phyloP scores from a whole-genome alignment of 306 rosid genomes.

The Castanea mollissima region DNA sequence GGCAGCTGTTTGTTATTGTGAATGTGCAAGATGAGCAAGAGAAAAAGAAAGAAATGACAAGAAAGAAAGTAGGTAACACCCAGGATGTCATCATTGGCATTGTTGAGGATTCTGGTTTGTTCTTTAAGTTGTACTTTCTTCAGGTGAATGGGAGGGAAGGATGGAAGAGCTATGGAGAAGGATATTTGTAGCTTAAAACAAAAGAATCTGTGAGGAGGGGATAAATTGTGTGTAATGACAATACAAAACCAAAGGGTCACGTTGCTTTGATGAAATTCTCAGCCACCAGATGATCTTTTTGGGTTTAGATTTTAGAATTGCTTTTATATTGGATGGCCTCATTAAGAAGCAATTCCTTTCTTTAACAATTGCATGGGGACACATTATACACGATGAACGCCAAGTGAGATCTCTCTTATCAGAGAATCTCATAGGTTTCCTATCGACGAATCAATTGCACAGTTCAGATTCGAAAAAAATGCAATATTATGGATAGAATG shows the following conservation, averaged over 20 bases:
- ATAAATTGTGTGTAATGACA: slow-evolving; percentile 8
- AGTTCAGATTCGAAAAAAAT: slow-evolving; percentile 19
- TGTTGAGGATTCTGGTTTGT: slow-evolving; percentile 10
- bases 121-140: background rate
- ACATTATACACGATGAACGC: slow-evolving; percentile 34
- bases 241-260: slow-evolving; percentile 34
- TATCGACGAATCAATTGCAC: background rate
- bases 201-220: slow-evolving; percentile 27
- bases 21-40: slow-evolving; percentile 42
- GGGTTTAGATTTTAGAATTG: slow-evolving; percentile 86
- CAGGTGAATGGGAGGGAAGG: background rate
- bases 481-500: slow-evolving; percentile 28
- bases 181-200: slow-evolving; percentile 26
- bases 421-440: slow-evolving; percentile 24
- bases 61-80: slow-evolving; percentile 19
- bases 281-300: slow-evolving; percentile 40
- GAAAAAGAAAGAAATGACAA: slow-evolving; percentile 22
- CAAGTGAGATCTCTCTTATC: background rate
- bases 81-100: slow-evolving; percentile 30
- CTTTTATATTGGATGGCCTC: slow-evolving; percentile 56
- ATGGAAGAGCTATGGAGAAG: slow-evolving; percentile 18
- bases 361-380: slow-evolving; percentile 35
- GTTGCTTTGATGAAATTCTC: slow-evolving; percentile 45
- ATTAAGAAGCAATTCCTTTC: slow-evolving; percentile 74
- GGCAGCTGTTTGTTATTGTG: slow-evolving; percentile 76